A percentile compares a stretch with the other conserved stretches of the same genome.
phyloP scores from a whole-genome alignment of 768 basidiomycete species.

The Symmetrospora coprosmae region DNA sequence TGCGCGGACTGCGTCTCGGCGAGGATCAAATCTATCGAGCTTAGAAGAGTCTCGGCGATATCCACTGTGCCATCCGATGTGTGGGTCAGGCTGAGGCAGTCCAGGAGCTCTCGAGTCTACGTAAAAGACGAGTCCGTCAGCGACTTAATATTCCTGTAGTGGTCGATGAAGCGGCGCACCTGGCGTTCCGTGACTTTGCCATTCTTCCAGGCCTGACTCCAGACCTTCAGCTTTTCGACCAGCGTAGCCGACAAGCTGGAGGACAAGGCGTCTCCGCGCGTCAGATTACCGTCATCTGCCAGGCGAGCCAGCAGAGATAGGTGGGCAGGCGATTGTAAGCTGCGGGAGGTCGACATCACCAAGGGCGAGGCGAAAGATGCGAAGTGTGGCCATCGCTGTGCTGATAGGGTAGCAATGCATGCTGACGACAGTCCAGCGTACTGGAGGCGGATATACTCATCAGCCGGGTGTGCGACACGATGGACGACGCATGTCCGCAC shows the following conservation, averaged over 20 bases:
- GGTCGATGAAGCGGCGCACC: background rate
- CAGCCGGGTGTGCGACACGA: background rate
- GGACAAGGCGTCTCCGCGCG: background rate
- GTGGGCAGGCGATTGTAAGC: background rate
- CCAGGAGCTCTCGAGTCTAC: slow-evolving; percentile 20
- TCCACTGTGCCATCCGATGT: slow-evolving; percentile 27
- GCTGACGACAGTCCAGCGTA: background rate
- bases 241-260: background rate
- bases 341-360: background rate
- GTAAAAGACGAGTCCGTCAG: too few relatives aligned
- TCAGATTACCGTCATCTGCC: background rate
- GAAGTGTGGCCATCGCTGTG: slow-evolving; percentile 5
- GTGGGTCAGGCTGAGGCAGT: slow-evolving; percentile 20
- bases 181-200: slow-evolving; percentile 17
- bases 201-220: background rate
- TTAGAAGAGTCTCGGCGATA: slow-evolving; percentile 18
- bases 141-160: too few relatives aligned
- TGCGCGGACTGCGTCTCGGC: background rate
- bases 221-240: background rate
- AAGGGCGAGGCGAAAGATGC: slow-evolving; percentile 2
- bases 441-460: background rate
- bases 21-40: background rate
- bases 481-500: background rate
- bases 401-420: slow-evolving; percentile 1
- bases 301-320: background rate